Base-by-base conservation (phyloP, 1,284 basidiomycete species). In the Coniferiporia sulphurascens region DNA sequence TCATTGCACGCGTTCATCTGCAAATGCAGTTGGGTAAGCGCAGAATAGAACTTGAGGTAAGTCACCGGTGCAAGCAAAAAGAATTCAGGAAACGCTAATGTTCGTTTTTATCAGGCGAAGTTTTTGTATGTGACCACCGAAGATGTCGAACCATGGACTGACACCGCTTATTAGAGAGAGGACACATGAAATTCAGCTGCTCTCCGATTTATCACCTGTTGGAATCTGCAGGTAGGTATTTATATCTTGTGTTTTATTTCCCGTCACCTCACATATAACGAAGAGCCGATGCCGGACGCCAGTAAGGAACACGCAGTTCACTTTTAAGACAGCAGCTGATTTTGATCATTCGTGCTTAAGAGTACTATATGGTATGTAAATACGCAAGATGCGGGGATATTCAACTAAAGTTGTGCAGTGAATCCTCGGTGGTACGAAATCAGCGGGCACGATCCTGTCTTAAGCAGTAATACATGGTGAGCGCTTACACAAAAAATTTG, bases 1-100 rank as follows among this genome's bases (percentile, higher is more conserved):
- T 78, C 34, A 65, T 78, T n/a, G 76, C 76, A 9, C 68, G 77
- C 2, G 65, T 66, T 21, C 66, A 69, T 55, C 61, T 71, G 5
- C 68, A 69, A 55, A 64, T 67, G 52, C 66, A 69, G 36, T 58
- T 70, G 12, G 68, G 68, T 22, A 70, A 70, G 36, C 63, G 67
- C 19, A 64, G 65, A 54, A 60, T 61, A 19, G 67, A 70, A 48
- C 56, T 70, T 12, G 68, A 69, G 70, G 70, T 19, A 65, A 72
- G 59, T 62, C 35, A 38, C 5, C 27, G 5, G 27, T 69, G 3
- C 45, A 17, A n/a, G 41, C 54, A 35, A 44, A 9, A 44, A 55
- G 43, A 27, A 15, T 71, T 59, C 65, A 65, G 45, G 65, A 70
- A 56, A 19, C 6, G 32, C 38, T 27, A 3, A 45, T 17, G 19